phyloP scores from a whole-genome alignment of 1,284 basidiomycete genomes.

The Cerioporus squamosus region DNA sequence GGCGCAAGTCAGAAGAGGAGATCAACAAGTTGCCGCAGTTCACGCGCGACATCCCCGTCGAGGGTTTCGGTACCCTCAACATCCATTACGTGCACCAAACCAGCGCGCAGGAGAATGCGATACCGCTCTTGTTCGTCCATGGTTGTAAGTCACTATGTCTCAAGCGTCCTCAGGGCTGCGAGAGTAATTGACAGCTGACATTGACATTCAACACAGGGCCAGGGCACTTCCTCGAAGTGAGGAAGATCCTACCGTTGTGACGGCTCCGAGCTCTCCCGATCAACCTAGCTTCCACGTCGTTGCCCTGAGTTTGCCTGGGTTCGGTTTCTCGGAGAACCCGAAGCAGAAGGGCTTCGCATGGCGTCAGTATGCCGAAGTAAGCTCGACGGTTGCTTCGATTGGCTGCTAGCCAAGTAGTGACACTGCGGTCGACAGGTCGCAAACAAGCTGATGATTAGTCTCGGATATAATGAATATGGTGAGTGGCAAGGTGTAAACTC shows the following conservation, averaged over 20 bases:
- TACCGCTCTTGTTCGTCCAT: slow-evolving; percentile 49
- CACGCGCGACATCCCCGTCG: slow-evolving; percentile 41
- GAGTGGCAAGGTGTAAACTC: no score
- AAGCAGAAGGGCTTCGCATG: slow-evolving; percentile 40
- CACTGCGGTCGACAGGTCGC: slow-evolving; percentile 35
- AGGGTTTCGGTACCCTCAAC: slow-evolving; percentile 40
- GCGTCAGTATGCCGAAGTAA: slow-evolving; percentile 22
- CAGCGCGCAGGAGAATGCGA: slow-evolving; percentile 38
- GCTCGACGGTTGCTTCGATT: neutral
- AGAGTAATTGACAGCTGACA: neutral
- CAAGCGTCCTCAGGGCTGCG: no score
- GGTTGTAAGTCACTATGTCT: slow-evolving; percentile 41
- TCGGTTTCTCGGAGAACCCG: slow-evolving; percentile 53
- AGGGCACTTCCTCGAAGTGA: slow-evolving; percentile 57
- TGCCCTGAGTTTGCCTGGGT: slow-evolving; percentile 55
- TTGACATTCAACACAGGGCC: slow-evolving; percentile 51
- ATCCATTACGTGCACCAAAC: slow-evolving; percentile 49
- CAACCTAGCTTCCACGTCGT: slow-evolving; percentile 65
- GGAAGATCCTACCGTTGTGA: slow-evolving; percentile 57
- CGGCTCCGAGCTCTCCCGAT: slow-evolving; percentile 36
- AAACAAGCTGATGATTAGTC: slow-evolving; percentile 49
- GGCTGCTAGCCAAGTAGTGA: neutral
- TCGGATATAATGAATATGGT: slow-evolving; percentile 55
- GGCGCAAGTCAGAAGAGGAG: slow-evolving; percentile 41
- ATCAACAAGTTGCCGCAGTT: slow-evolving; percentile 49